Conservation (phyloP, 2,329 filamentous ascomycete genomes). For the Peltaster fructicola region DNA sequence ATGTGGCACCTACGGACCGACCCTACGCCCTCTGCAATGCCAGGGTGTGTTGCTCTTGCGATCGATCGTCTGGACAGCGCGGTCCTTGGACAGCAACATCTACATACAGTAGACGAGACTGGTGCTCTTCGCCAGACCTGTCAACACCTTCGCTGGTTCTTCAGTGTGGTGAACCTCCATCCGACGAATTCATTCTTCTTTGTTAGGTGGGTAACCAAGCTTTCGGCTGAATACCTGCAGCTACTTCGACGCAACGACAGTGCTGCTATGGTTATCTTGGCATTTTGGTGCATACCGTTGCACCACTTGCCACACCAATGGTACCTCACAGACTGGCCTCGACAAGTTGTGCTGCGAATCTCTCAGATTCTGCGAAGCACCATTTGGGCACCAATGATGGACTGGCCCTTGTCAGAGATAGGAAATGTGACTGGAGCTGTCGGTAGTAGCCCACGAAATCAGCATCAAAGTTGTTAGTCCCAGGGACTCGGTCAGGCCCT, state of each 20-base stretch:
- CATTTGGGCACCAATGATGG: too few relatives aligned
- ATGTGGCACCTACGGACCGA: constrained; percentile 2
- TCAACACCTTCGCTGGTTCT: constrained; percentile 7
- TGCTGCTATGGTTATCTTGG: constrained; percentile 10
- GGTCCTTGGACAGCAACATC: constrained; percentile 7
- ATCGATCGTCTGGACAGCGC: constrained; percentile 7
- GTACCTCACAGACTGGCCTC: constrained; percentile 10
- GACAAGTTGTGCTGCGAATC: constrained; percentile 7
- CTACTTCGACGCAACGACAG: constrained; percentile 7
- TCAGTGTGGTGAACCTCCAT: constrained; percentile 6
- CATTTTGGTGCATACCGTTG: constrained; percentile 10
- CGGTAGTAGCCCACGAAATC: too few relatives aligned
- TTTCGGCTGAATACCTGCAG: constrained; percentile 7
- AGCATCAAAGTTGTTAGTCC: too few relatives aligned
- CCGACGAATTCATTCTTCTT: constrained; percentile 9
- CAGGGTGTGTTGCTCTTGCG: constrained; percentile 5
- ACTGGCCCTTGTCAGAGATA: too few relatives aligned
- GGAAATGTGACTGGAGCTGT: too few relatives aligned
- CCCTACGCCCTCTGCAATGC: constrained; percentile 1
- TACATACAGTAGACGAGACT: constrained; percentile 4
- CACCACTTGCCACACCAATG: constrained; percentile 10
- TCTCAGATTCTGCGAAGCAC: constrained; percentile 5
- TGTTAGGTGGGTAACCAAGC: constrained; percentile 9
- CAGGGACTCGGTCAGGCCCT: too few relatives aligned
- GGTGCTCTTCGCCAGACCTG: constrained; percentile 7